Base-by-base conservation (phyloP, 176 grass and related monocot species). In the Juncus effusus region DNA sequence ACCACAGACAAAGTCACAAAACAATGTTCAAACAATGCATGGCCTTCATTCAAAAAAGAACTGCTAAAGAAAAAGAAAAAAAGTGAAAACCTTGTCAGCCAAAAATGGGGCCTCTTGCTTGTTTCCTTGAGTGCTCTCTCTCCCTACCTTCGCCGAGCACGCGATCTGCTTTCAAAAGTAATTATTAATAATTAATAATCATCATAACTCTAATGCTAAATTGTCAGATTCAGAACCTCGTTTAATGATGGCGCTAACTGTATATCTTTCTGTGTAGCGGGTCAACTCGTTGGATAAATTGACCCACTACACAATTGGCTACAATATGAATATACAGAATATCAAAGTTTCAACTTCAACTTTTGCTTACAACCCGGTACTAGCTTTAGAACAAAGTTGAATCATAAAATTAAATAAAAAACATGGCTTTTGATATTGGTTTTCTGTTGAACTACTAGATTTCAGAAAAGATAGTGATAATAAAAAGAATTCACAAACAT, bases 11-110 rank as follows among this genome's bases (percentile, higher is more conserved):
- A 28, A 28, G 19, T 28, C 19, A 28, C 19, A 28, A 28, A 28
- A 28, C 19, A 28, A 28, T 28, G 19, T 28, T 28, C 19, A 28
- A 28, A 28, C 19, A 28, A 28, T 28, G 19, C 19, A 28, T 28
- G 19, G 19, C 19, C 19, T 28, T 28, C 1, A 28, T 28, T 28
- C 19, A 28, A 28, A 28, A 28, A 28, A 28, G 68, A 73, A 77
- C 61, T 75, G 71, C 8, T 2, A 73, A 60, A 49, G 12, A 41
- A 7, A 53, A 12, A 63, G 28, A 38, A 57, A 52, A 57, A 77
- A 67, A 56, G 9, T 9, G 54, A 45, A 74, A 49, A 92, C 88
- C 88, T 87, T 92, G 77, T 91, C 88, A 87, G 81, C 40, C 59
- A 90, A 41, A 63, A 62, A 44, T 77, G 76, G 72, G 72, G 84